Percentiles rank a stretch among this genome's conserved stretches.
These are phyloP conservation scores for Primulina eburnea DNA, from an alignment of 257 asterid species.

Conservation along the genomic window DNA sequence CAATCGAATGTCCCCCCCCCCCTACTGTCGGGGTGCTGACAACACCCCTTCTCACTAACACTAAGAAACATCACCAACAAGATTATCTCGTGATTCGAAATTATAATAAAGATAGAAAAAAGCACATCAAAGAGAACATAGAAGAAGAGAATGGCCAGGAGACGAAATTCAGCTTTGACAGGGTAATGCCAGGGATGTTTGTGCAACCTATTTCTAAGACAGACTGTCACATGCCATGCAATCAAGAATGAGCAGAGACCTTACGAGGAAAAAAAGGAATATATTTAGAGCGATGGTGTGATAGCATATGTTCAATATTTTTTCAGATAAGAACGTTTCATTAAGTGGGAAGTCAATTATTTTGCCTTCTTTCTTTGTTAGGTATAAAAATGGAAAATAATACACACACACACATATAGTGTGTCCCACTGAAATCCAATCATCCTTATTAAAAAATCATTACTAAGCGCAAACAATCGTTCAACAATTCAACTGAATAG, in stretches of 20 bases:
- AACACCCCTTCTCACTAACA: neutral
- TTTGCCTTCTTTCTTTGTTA: neutral
- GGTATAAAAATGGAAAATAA: neutral
- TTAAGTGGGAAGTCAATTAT: neutral
- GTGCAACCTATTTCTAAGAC: neutral
- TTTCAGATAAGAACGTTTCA: neutral
- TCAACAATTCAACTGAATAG: neutral
- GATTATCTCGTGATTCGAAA: neutral
- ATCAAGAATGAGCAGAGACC: neutral
- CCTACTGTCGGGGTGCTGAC: neutral
- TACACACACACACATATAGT: neutral
- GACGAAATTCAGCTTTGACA: conserved; percentile 16
- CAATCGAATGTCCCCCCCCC: neutral
- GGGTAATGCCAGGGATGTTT: neutral
- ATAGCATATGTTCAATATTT: too few species aligned
- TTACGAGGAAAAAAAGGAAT: neutral
- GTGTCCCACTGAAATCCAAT: neutral
- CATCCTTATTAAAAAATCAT: neutral
- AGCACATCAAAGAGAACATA: neutral
- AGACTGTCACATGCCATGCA: neutral
- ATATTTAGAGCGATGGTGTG: neutral
- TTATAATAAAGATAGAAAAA: neutral
- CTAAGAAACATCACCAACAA: neutral
- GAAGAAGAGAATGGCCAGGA: neutral
- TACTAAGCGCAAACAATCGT: neutral